Base-by-base conservation (phyloP, 352 stramenopile genomes). In the Pythium folliculosum region DNA sequence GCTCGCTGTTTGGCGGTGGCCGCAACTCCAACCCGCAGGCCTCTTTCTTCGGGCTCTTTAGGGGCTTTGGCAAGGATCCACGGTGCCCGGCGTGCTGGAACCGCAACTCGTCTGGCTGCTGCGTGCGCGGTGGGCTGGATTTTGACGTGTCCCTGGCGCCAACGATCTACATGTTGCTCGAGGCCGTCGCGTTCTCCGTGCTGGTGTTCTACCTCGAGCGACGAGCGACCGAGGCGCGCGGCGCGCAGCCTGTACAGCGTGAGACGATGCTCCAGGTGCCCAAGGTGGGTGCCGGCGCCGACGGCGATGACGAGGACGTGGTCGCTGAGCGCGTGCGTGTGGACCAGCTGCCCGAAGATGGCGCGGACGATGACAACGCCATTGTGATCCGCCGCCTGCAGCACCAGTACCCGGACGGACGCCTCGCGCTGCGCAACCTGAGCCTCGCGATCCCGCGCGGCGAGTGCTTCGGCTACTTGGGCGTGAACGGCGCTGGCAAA, bases 401-500 rank as follows among this genome's bases (percentile, higher is more conserved):
- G 14, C 78, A 85, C 45, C 51, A 78, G 37, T 90, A 85, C 51
- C 53, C 70, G 8, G 27, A 71, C 21, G 68, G 65, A 30, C 57
- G 69, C 21, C 40, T 60, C 49, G 69, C 19, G 17, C 64, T 97
- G 17, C 67, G 88, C 16, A 73, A 90, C 48, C 72, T 98, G 60
- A 92, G 78, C 16, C 80, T 97, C 2, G 81, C 80, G 25, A 80
- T 97, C 32, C 52, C 76, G 3, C 71, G 68, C 13, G 86, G 88
- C 38, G 85, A 95, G 69, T 87, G 80, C 69, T 94, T 94, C 64
- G 84, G 80, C 0, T 88, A 90, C 51, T 63, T 94, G 23, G 86
- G 86, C 25, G 86, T 91, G 53, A 94, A 94, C 59, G 86, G 86
- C 27, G 84, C 86, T 3, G 86, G 86, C 48, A 92, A 91, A 43